Percentiles rank a stretch among this genome's conserved stretches.
phyloP scores from a whole-genome alignment of 192 early-diverging fungal genomes.

The Coemansia sp. region DNA sequence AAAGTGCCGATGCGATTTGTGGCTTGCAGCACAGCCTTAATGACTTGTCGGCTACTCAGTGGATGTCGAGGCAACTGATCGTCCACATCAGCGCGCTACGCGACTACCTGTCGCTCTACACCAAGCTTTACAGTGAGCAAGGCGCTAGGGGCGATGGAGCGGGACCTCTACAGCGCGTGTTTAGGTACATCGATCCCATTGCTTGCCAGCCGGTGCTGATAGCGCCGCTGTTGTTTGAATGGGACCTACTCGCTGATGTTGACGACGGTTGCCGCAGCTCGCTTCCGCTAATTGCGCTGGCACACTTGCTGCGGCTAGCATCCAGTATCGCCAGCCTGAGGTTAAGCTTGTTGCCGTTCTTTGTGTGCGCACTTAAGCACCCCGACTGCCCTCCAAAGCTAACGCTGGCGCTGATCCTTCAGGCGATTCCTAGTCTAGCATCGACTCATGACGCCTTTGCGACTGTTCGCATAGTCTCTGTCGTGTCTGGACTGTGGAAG shows the following conservation, averaged over 20 bases:
- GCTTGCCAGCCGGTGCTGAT: slow-evolving; percentile 13
- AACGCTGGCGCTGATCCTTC: slow-evolving; percentile 10
- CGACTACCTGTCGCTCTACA: slow-evolving; percentile 9
- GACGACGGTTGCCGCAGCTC: neutral
- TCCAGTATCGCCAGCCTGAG: slow-evolving; percentile 5
- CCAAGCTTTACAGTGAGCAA: neutral
- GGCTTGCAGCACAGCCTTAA: neutral
- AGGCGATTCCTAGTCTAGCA: slow-evolving; percentile 16
- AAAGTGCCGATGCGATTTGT: neutral
- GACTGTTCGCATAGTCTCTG: slow-evolving; percentile 24
- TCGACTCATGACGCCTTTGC: slow-evolving; percentile 24
- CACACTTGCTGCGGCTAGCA: slow-evolving; percentile 4
- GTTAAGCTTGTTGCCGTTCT: slow-evolving; percentile 20
- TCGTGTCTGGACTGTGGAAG: slow-evolving; percentile 20
- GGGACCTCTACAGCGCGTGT: neutral
- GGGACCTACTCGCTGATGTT: neutral
- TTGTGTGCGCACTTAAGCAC: slow-evolving; percentile 15
- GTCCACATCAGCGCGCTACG: slow-evolving; percentile 2
- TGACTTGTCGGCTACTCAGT: neutral
- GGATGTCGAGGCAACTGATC: slow-evolving; percentile 9
- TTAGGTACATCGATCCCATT: slow-evolving; percentile 1
- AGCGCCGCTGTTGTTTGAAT: slow-evolving; percentile 25
- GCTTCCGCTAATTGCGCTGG: slow-evolving; percentile 2
- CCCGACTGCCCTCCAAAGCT: slow-evolving; percentile 9
- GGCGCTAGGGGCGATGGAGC: neutral